Evolutionary conservation across 345 rosid species (phyloP).

Genomic region (Hypericum perforatum): DNA sequence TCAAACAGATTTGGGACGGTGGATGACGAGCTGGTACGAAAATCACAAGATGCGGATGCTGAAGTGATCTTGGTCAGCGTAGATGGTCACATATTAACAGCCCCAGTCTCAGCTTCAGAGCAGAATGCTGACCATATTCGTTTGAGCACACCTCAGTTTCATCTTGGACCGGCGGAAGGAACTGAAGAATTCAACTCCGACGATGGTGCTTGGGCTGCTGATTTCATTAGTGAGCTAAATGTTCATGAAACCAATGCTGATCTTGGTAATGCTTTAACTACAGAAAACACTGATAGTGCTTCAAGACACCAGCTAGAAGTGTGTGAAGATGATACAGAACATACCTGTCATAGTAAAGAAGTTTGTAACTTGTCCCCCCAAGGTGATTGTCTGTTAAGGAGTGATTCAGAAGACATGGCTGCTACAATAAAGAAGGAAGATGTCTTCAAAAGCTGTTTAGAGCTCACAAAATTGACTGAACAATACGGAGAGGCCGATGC

Average conservation of each 20-base stretch:
- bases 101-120: constrained; percentile 64
- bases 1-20: constrained; percentile 39
- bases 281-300: constrained; percentile 18
- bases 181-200: constrained; percentile 53
- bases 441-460: constrained; percentile 41
- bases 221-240: constrained; percentile 35
- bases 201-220: constrained; percentile 42
- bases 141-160: constrained; percentile 61
- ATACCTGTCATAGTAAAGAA: constrained; percentile 23
- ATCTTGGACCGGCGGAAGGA: constrained; percentile 68
- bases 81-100: constrained; percentile 75
- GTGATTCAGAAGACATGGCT: constrained; percentile 18
- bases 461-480: constrained; percentile 31
- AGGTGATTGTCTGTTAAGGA: constrained; percentile 16
- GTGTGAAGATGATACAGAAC: constrained; percentile 30
- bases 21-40: constrained; percentile 34
- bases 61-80: constrained; percentile 77
- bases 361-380: constrained; percentile 14
- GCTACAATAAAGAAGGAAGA: constrained; percentile 26
- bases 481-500: constrained; percentile 20
- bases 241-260: constrained; percentile 24
- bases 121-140: constrained; percentile 44
- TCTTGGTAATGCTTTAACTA: constrained; percentile 12
- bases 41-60: constrained; percentile 44
- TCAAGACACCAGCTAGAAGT: constrained; percentile 17